Evolutionary conservation across 208 protist species (phyloP).

Genomic region (Crithidia bombi): DNA sequence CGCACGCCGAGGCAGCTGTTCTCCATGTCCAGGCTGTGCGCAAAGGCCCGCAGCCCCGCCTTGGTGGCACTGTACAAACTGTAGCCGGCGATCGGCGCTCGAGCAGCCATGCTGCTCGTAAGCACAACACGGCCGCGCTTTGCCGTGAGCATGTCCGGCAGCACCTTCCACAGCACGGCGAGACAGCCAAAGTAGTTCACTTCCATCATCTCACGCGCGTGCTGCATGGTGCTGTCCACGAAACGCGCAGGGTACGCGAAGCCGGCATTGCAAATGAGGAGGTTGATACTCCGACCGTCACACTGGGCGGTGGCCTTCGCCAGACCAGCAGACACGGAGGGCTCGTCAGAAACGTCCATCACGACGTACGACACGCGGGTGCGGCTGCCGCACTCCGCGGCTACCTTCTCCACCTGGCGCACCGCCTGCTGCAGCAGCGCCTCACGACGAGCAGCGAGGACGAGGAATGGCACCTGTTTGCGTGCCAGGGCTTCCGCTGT

Average conservation of each 20-base stretch:
- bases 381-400: conserved; percentile 27
- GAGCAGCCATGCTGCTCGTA: conserved; percentile 74
- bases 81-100: conserved; percentile 86
- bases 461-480: conserved; percentile 51
- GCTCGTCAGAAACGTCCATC: conserved; percentile 81
- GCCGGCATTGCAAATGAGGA: conserved; percentile 88
- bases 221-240: conserved; percentile 58
- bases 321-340: conserved; percentile 50
- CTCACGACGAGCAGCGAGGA: conserved; percentile 78
- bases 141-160: conserved; percentile 73
- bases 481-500: conserved; percentile 63
- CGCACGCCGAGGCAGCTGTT: conserved; percentile 78
- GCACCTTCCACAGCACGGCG: conserved; percentile 60
- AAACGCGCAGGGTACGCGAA: conserved; percentile 84
- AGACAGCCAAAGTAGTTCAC: conserved; percentile 92
- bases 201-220: conserved; percentile 81
- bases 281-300: conserved; percentile 52
- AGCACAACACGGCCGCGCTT: conserved; percentile 78
- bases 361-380: conserved; percentile 69
- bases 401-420: conserved; percentile 36
- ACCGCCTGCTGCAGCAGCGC: conserved; percentile 60
- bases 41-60: conserved; percentile 84
- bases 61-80: conserved; percentile 87
- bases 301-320: conserved; percentile 30
- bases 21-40: conserved; percentile 89